Evolutionary conservation across 1,284 basidiomycete species (phyloP), one percentile per base, ranked within the genome.

Genomic region (Schizopora paradoxa): DNA sequence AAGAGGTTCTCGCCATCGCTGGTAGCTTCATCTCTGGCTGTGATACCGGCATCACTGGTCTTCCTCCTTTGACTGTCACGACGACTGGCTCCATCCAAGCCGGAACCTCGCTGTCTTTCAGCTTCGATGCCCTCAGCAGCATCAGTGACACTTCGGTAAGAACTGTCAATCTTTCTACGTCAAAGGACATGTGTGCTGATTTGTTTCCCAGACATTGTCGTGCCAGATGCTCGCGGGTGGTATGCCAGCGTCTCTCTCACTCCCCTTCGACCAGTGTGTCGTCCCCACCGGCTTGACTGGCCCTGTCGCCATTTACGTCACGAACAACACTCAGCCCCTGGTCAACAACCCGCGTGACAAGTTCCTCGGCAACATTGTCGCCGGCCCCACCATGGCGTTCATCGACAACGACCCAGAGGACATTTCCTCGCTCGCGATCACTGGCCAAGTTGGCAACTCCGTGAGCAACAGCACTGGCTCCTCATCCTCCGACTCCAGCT

Each of bases 161-260:
- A 56, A 16, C 2, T 25, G 26, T 36, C 13, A 27, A 25, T 28
- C 33, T 29, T 38, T 5, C 14, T 43, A 4, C 29, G 22, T 25
- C 35, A 36, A 5, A 47, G 19, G 32, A 6, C 13, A 6, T 45
- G 18, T 47, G 14, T 26, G 16, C 34, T 42, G 6, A 28, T 19
- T 32, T 41, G 42, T 28, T 33, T 51, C 14, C 22, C 55, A 85
- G 82, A 61, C 59, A 44, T 59, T 86, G 26, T 78, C 72, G 65
- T 91, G 88, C 65, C 82, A 90, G 65, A 86, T 90, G 77, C 66
- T 90, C 53, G 56, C 79, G 44, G 86, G 85, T 29, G 81, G 82
- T 28, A 54, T 66, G n/a, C 63, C 77, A 41, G 62, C 63, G 56
- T 68, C 85, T 2, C 66, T 86, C 56, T 56, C 73, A 23, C 68